phyloP scores from a whole-genome alignment of 2,329 filamentous ascomycete genomes.

The Fusarium virguliforme region DNA sequence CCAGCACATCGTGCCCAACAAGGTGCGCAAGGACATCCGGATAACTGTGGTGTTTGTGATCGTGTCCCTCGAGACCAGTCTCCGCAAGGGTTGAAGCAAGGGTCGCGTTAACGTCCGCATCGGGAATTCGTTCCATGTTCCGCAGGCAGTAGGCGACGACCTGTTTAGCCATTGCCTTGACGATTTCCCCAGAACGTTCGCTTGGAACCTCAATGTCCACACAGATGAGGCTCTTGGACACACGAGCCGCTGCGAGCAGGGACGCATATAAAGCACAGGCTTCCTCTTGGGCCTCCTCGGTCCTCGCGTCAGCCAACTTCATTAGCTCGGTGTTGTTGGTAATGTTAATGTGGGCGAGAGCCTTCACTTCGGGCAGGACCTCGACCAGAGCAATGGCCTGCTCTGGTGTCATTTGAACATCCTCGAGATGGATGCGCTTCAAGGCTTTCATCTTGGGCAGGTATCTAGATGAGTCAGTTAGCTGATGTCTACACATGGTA shows the following conservation, averaged over 20 bases:
- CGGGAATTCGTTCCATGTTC: conserved; percentile 87
- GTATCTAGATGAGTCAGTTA: conserved; percentile 65
- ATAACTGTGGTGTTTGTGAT: conserved; percentile 61
- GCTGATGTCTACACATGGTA: background rate
- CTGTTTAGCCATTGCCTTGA: conserved; percentile 92
- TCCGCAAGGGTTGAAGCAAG: conserved; percentile 63
- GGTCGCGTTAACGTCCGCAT: conserved; percentile 71
- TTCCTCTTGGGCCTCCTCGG: conserved; percentile 89
- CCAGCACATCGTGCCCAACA: conserved; percentile 77
- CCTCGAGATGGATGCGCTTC: conserved; percentile 88
- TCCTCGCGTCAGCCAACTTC: conserved; percentile 80
- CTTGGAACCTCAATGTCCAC: conserved; percentile 93
- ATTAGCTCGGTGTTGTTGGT: conserved; percentile 84
- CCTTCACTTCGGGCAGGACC: conserved; percentile 86
- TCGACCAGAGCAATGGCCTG: conserved; percentile 94
- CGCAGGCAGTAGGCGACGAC: conserved; percentile 94
- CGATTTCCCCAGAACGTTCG: conserved; percentile 86
- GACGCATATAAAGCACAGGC: conserved; percentile 95
- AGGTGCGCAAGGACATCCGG: conserved; percentile 91
- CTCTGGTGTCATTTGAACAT: conserved; percentile 87
- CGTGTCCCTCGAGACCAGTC: conserved; percentile 52
- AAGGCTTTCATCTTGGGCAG: conserved; percentile 83
- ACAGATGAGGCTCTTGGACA: conserved; percentile 87
- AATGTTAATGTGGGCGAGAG: conserved; percentile 88
- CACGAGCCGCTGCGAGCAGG: conserved; percentile 86